Conservation (phyloP, 2,329 filamentous ascomycete genomes). For the Cordyceps tenuipes region DNA sequence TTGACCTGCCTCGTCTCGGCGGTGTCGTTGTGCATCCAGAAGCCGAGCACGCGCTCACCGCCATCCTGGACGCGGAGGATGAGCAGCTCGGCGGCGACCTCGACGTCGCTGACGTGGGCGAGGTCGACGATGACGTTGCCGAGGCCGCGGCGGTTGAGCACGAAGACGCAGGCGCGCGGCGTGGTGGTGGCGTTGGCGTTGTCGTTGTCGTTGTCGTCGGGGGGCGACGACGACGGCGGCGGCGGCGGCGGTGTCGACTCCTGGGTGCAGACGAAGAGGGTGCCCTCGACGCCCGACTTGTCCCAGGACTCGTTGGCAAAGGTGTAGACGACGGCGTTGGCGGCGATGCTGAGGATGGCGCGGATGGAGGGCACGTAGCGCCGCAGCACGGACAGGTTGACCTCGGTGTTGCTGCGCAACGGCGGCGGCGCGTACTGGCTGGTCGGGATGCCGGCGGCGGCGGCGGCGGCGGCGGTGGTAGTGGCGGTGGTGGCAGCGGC, state of each 20-base stretch:
- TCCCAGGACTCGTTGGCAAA: slow-evolving; percentile 70
- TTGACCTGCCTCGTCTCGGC: slow-evolving; percentile 35
- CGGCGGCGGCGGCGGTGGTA: slow-evolving; percentile 18
- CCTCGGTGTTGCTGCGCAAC: slow-evolving; percentile 68
- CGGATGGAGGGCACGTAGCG: slow-evolving; percentile 71
- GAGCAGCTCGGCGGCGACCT: slow-evolving; percentile 49
- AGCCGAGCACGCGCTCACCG: slow-evolving; percentile 37
- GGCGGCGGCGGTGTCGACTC: too few relatives aligned
- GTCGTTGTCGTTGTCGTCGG: slow-evolving; percentile 21
- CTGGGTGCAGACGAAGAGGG: slow-evolving; percentile 76
- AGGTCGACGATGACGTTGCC: slow-evolving; percentile 63
- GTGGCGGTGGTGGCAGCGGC: not conserved
- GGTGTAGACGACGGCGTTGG: slow-evolving; percentile 78
- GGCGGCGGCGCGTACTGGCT: slow-evolving; percentile 32
- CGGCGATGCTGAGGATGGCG: slow-evolving; percentile 69
- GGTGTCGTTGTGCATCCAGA: slow-evolving; percentile 47
- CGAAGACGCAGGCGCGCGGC: slow-evolving; percentile 51
- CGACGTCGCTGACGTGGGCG: slow-evolving; percentile 52
- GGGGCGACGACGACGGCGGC: too few relatives aligned
- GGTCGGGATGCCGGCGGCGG: not conserved
- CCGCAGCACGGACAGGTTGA: slow-evolving; percentile 78
- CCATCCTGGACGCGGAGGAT: slow-evolving; percentile 36
- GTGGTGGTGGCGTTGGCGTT: slow-evolving; percentile 10
- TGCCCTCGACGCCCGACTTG: slow-evolving; percentile 77
- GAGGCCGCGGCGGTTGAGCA: slow-evolving; percentile 64